Conservation (phyloP, 2,329 filamentous ascomycete species). For the Paecilomyces variotii region DNA sequence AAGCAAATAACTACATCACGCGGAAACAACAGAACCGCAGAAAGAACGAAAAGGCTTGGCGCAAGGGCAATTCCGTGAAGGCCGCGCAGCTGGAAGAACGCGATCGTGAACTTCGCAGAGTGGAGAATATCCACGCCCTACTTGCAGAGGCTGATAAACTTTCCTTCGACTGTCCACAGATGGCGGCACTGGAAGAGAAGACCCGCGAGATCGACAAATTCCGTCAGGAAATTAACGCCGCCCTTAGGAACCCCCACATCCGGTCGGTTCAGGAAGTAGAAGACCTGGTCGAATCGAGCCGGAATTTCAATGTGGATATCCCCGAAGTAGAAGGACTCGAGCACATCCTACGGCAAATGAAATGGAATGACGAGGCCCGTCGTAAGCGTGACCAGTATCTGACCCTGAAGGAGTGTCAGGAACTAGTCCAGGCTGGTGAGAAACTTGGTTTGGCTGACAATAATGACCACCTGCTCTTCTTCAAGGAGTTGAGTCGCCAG, state of each 20-base stretch:
- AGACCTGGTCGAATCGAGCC: conserved; percentile 82
- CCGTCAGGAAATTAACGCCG: conserved; percentile 64
- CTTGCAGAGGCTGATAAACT: conserved; percentile 76
- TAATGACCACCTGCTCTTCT: conserved; percentile 70
- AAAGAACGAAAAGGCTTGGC: conserved; percentile 85
- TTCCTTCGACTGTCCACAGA: conserved; percentile 89
- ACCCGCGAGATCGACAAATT: conserved; percentile 78
- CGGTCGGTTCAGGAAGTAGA: conserved; percentile 70
- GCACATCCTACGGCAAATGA: conserved; percentile 71
- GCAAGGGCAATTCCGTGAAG: conserved; percentile 60
- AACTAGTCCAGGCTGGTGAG: conserved; percentile 68
- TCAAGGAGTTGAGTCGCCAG: conserved; percentile 65
- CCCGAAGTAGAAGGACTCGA: conserved; percentile 80
- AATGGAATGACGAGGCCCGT: conserved; percentile 76
- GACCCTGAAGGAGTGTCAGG: conserved; percentile 68
- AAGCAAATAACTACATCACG: conserved; percentile 91
- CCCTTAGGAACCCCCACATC: conserved; percentile 58
- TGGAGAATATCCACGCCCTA: conserved; percentile 80
- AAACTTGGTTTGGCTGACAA: conserved; percentile 70
- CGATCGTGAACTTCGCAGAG: conserved; percentile 74
- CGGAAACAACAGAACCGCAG: conserved; percentile 96
- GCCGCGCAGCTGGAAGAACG: conserved; percentile 76
- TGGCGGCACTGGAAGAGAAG: conserved; percentile 74
- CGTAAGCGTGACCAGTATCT: conserved; percentile 59
- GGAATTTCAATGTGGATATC: conserved; percentile 83